These are phyloP conservation scores for Plasmodium coatneyi DNA, from an alignment of 169 alveolate species.

Conservation along the genomic window DNA sequence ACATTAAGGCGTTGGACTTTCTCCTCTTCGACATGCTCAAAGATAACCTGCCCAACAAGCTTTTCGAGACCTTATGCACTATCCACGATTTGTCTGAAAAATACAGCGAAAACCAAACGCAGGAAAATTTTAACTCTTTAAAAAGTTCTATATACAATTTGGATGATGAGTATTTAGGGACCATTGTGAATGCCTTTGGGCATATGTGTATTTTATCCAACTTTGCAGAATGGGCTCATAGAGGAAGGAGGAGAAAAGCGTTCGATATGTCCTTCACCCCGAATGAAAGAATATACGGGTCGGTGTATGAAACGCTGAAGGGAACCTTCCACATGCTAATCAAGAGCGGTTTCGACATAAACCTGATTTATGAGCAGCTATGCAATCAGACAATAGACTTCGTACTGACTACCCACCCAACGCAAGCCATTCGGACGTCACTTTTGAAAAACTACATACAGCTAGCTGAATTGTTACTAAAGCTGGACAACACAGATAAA, in stretches of 20 bases:
- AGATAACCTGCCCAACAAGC: slow-evolving; percentile 49
- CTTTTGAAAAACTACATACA: slow-evolving; percentile 79
- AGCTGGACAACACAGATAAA: slow-evolving; percentile 79
- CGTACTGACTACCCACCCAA: slow-evolving; percentile 88
- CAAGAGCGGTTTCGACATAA: slow-evolving; percentile 74
- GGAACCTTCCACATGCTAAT: slow-evolving; percentile 77
- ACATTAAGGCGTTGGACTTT: slow-evolving; percentile 65
- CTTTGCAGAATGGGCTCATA: slow-evolving; percentile 84
- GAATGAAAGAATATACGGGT: slow-evolving; percentile 65
- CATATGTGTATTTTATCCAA: slow-evolving; percentile 81
- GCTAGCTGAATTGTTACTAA: slow-evolving; percentile 80
- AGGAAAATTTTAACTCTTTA: slow-evolving; percentile 38
- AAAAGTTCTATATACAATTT: slow-evolving; percentile 36
- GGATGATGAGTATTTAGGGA: slow-evolving; percentile 48
- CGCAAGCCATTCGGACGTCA: slow-evolving; percentile 85
- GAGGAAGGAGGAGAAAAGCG: slow-evolving; percentile 81
- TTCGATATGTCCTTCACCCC: slow-evolving; percentile 75
- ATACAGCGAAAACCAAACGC: slow-evolving; percentile 68
- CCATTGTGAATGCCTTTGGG: slow-evolving; percentile 79
- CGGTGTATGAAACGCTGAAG: slow-evolving; percentile 48
- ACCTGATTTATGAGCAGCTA: slow-evolving; percentile 76
- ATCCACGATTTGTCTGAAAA: slow-evolving; percentile 63
- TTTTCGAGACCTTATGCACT: slow-evolving; percentile 33
- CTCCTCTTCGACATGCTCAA: slow-evolving; percentile 61
- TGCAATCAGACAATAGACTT: slow-evolving; percentile 80